These are phyloP conservation scores for Mycogone perniciosa DNA, from an alignment of 2,329 filamentous ascomycete genomes.

Conservation along the genomic window DNA sequence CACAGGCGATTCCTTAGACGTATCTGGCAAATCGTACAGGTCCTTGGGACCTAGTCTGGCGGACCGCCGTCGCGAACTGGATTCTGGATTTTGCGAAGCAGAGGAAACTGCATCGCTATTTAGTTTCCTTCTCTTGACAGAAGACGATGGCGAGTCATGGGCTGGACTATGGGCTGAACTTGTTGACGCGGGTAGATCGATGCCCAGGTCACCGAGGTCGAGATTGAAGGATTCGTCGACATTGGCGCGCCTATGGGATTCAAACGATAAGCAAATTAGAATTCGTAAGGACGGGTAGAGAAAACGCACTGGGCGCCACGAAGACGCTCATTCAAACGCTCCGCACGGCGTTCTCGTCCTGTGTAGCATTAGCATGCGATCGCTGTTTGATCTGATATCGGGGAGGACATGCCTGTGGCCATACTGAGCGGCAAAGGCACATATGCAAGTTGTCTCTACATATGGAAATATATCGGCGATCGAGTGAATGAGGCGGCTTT, in stretches of 20 bases:
- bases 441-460: conserved; percentile 5
- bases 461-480: neutral
- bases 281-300: too few species aligned
- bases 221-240: conserved; percentile 55
- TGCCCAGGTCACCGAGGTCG: conserved; percentile 26
- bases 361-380: neutral
- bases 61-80: conserved; percentile 15
- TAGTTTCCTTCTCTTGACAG: conserved; percentile 40
- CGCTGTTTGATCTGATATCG: neutral
- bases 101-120: conserved; percentile 19
- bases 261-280: neutral
- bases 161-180: conserved; percentile 19
- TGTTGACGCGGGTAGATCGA: conserved; percentile 21
- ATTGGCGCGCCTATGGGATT: conserved; percentile 42
- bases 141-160: conserved; percentile 38
- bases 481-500: neutral
- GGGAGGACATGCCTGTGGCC: conserved; percentile 28
- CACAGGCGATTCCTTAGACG: conserved; percentile 23
- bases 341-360: conserved; percentile 47
- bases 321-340: conserved; percentile 58
- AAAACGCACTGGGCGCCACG: conserved; percentile 54
- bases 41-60: conserved; percentile 16
- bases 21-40: conserved; percentile 25
- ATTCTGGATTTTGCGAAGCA: conserved; percentile 6
- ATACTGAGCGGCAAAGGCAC: conserved; percentile 19